phyloP scores from a whole-genome alignment of 2,329 filamentous ascomycete genomes.

The Bipolaris cookei region DNA sequence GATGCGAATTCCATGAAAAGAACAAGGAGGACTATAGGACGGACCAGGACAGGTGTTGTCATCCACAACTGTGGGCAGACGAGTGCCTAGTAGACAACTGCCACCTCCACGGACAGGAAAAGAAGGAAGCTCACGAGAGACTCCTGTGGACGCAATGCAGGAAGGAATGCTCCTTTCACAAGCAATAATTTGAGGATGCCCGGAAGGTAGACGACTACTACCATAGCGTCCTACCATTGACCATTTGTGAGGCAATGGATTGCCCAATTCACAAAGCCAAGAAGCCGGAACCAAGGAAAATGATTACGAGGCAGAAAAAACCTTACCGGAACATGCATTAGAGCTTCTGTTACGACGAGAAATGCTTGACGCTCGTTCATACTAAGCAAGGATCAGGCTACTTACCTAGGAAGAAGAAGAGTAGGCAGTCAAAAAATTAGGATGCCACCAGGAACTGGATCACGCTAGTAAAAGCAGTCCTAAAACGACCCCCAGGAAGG shows the following conservation, averaged over 20 bases:
- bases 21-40: too few species aligned
- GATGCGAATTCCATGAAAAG: not conserved
- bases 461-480: not conserved
- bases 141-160: not conserved
- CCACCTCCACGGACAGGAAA: too few species aligned
- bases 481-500: not conserved
- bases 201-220: not conserved
- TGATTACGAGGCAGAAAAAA: not conserved
- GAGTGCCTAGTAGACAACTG: too few species aligned
- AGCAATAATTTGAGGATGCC: not conserved
- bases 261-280: not conserved
- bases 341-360: not conserved
- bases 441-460: not conserved
- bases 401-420: not conserved
- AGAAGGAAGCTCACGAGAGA: not conserved
- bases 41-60: too few species aligned
- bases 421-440: constrained; percentile 1
- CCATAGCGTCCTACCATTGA: not conserved
- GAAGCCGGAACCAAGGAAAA: not conserved
- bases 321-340: not conserved
- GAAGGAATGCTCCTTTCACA: not conserved
- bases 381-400: not conserved
- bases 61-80: too few species aligned
- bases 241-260: not conserved
- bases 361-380: too few species aligned